A percentile compares a stretch with the other conserved stretches of the same genome.
Conservation (phyloP, 768 basidiomycete species). For the Auricularia sp. region DNA sequence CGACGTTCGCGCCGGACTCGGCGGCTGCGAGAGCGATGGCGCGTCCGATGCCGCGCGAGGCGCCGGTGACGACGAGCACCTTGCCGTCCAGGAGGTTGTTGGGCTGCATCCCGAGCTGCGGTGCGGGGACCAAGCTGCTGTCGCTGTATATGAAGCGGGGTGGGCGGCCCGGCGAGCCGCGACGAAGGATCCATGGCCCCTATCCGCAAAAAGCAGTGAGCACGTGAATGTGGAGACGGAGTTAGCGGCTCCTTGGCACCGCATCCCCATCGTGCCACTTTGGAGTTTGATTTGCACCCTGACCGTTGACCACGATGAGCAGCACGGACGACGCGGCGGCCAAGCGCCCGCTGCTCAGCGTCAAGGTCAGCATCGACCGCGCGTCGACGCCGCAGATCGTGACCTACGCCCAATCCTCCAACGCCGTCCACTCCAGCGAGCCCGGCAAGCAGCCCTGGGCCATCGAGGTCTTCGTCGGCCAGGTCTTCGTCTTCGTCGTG, state of each 20-base stretch:
- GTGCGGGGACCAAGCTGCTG: neutral
- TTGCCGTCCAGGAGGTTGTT: conserved; percentile 27
- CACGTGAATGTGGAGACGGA: neutral
- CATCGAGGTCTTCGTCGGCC: conserved; percentile 5
- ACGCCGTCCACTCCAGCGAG: neutral
- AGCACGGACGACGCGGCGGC: neutral
- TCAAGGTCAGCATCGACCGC: neutral
- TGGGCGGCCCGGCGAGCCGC: too few relatives aligned
- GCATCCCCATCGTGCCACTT: neutral
- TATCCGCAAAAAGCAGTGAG: neutral
- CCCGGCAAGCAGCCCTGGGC: neutral
- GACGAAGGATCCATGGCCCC: neutral
- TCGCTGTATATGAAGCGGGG: neutral
- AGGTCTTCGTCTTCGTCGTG: conserved; percentile 13
- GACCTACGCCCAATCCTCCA: neutral
- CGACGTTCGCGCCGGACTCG: conserved; percentile 53
- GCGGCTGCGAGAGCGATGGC: conserved; percentile 58
- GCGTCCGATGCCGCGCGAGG: conserved; percentile 65
- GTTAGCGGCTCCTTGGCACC: neutral
- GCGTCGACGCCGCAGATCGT: neutral
- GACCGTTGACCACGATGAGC: neutral
- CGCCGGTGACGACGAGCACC: conserved; percentile 61
- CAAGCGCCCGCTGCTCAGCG: neutral
- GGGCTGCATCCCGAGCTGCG: conserved; percentile 3
- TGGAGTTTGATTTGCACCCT: neutral